Evolutionary conservation across 331 rosid genomes (phyloP).

Genomic region (Quercus lobata): DNA sequence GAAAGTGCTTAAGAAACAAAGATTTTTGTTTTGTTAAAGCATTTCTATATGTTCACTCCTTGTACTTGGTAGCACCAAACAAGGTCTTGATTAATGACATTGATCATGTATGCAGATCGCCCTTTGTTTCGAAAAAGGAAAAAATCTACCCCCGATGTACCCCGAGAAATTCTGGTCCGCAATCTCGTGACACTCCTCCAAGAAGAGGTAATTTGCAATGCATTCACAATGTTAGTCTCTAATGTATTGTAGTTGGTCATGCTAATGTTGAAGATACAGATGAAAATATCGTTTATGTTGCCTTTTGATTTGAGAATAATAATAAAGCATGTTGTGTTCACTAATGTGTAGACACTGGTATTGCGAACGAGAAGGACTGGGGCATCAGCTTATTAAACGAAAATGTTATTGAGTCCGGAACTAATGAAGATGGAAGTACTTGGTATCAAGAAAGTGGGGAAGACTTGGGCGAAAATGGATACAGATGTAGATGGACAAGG

Average conservation of each 20-base stretch:
- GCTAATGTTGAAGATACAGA: neutral
- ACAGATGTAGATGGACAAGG: slow-evolving; percentile 97
- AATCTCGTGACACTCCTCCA: slow-evolving; percentile 93
- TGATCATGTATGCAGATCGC: slow-evolving; percentile 50
- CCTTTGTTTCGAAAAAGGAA: slow-evolving; percentile 49
- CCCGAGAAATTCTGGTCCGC: slow-evolving; percentile 77
- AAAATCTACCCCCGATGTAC: slow-evolving; percentile 73
- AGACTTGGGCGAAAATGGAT: slow-evolving; percentile 84
- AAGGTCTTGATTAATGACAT: neutral
- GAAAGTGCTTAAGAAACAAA: too few species aligned
- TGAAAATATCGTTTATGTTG: neutral
- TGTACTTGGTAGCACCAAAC: neutral
- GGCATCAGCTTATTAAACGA: slow-evolving; percentile 82
- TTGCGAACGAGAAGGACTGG: slow-evolving; percentile 98
- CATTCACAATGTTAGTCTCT: neutral
- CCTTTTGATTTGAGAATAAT: neutral
- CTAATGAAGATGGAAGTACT: slow-evolving; percentile 92
- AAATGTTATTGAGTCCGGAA: slow-evolving; percentile 73
- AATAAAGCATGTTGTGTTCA: slow-evolving; percentile 17
- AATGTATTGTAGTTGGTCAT: neutral
- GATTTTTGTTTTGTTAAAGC: too few species aligned
- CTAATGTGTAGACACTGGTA: slow-evolving; percentile 70
- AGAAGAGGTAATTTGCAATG: slow-evolving; percentile 63
- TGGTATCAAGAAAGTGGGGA: slow-evolving; percentile 91
- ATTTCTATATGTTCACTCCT: too few species aligned